These are phyloP conservation scores for Diplotaxis tenuifolia DNA, from an alignment of 345 rosid genomes.

Conservation along the genomic window DNA sequence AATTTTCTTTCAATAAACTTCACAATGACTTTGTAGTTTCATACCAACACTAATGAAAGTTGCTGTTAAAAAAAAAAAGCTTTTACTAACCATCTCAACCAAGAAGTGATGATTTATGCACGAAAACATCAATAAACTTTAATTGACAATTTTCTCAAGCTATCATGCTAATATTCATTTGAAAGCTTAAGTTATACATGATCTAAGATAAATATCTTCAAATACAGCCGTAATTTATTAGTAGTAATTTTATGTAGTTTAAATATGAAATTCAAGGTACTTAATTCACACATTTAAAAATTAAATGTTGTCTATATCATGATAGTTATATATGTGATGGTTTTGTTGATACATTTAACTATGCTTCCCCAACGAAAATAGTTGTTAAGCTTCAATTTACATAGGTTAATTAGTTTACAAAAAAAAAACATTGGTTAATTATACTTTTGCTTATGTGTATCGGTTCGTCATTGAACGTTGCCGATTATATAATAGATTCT, in stretches of 20 bases:
- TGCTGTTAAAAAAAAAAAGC: no score
- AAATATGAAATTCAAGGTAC: background rate
- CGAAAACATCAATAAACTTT: background rate
- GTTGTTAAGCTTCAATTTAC: no score
- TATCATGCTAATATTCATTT: background rate
- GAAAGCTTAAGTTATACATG: background rate
- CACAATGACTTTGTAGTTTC: no score
- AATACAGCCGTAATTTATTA: background rate
- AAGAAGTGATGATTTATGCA: background rate
- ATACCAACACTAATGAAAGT: no score
- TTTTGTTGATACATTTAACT: background rate
- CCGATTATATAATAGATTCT: constrained; percentile 23
- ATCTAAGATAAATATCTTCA: background rate
- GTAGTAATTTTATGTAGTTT: background rate
- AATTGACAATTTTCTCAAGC: background rate
- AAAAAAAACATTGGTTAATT: constrained; percentile 4
- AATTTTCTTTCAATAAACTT: background rate
- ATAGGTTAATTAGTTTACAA: no score
- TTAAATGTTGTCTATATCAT: background rate
- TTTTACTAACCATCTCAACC: background rate
- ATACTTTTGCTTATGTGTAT: constrained; percentile 1
- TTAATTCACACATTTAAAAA: background rate
- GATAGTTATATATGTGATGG: background rate
- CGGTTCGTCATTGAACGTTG: background rate
- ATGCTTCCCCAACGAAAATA: background rate